Percentiles rank a stretch among this genome's conserved stretches.
Conservation (phyloP, 2,329 filamentous ascomycete genomes). For the Venturia asperata region DNA sequence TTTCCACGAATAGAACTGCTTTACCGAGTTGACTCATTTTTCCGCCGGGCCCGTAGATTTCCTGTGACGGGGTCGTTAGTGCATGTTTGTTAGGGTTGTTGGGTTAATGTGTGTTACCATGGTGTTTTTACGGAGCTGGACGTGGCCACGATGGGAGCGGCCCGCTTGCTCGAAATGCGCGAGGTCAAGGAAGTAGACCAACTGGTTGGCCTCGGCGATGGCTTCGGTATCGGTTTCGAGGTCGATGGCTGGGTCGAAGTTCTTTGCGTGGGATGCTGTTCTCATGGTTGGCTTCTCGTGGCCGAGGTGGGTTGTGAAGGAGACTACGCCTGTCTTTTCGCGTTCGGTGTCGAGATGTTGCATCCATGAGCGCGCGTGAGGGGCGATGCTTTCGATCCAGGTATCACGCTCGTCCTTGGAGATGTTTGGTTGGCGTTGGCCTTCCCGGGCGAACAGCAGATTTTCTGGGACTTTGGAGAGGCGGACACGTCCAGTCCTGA, state of each 20-base stretch:
- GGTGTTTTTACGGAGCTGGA: constrained; percentile 1
- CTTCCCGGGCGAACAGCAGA: background rate
- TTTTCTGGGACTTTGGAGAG: constrained; percentile 1
- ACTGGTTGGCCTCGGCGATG: background rate
- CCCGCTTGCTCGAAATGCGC: constrained; percentile 4
- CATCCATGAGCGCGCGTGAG: constrained; percentile 6
- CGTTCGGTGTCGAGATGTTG: constrained; percentile 2
- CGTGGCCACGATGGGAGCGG: background rate
- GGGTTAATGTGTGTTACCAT: background rate
- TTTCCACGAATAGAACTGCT: constrained; percentile 1
- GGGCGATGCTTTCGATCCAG: constrained; percentile 5
- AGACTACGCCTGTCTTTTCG: background rate
- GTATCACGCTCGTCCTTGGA: constrained; percentile 3
- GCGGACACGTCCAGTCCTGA: constrained; percentile 1
- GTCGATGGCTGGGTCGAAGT: background rate
- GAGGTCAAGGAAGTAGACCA: constrained; percentile 8
- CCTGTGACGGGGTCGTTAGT: background rate
- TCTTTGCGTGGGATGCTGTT: background rate
- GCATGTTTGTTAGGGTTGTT: background rate
- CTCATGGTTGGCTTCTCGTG: constrained; percentile 5
- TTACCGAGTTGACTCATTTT: background rate
- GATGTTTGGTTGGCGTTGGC: background rate
- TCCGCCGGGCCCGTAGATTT: constrained; percentile 1
- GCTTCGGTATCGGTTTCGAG: constrained; percentile 1
- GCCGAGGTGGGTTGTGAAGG: constrained; percentile 4